Base-by-base conservation (phyloP, 2,329 filamentous ascomycete genomes). In the Xylariaceae sp. region DNA sequence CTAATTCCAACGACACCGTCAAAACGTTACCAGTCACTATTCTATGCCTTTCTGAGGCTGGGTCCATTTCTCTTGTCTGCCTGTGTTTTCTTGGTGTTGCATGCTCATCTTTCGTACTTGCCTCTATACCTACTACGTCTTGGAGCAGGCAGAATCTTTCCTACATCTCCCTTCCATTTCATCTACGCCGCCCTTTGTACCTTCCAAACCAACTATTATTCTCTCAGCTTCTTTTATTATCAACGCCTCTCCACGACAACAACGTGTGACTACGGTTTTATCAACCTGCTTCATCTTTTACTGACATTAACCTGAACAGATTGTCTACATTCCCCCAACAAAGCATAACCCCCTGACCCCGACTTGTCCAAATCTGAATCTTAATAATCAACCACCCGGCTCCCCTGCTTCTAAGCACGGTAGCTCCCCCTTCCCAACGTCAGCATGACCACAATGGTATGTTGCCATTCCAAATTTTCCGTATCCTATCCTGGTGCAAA, bases 361-460 rank as follows among this genome's bases (percentile, higher is more conserved):
- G 18, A 53, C 43, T 21, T 53, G 26, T 50, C 18, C 43, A 10
- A 40, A 52, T 21, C 41, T 37, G 19, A 37, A 19, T 19, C n/a
- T 12, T 19, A 18, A 40, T 41, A 16, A 40, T 40, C n/a, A 21
- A 9, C 20, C 44, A 37, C 19, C 23, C 29, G 42, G 26, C 45
- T 44, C 21, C n/a, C 41, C 46, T 43, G 23, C 40, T 43, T 52
- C 48, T 50, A 45, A 57, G 48, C 50, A 55, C 43, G 53, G 48
- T 45, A 63, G 65, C 67, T 63, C 57, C 56, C 49, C 43, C 32
- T 3, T 48, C 52, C 46, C 37, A 55, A 52, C 57, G 53, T 57
- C 65, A 70, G 50, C 45, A 72, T 72, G 70, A 72, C 70, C 50
- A 72, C 70, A n/a, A 72, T 72, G 70, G 70, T 72, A 67, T 40